Percentiles rank a stretch among this genome's conserved stretches.
These are phyloP conservation scores for Macaranga tanarius DNA, from an alignment of 441 rosid genomes.

Conservation along the genomic window DNA sequence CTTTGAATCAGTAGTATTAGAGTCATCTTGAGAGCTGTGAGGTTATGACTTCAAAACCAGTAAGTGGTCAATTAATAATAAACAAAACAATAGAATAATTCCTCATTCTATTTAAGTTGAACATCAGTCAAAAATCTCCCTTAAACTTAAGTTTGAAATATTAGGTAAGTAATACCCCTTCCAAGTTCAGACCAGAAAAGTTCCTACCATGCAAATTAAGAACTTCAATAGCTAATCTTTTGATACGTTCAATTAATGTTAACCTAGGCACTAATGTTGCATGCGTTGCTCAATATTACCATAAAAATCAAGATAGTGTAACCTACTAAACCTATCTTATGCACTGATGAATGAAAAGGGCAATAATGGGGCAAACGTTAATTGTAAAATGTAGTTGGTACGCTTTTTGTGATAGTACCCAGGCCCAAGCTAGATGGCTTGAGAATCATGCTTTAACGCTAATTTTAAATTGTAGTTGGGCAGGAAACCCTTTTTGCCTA, in stretches of 20 bases:
- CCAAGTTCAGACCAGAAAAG: not conserved
- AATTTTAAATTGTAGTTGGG: not conserved
- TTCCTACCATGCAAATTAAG: not conserved
- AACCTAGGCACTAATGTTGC: not conserved
- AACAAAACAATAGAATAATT: not conserved
- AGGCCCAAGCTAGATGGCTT: too few species aligned
- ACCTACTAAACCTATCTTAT: not conserved
- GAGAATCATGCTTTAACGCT: not conserved
- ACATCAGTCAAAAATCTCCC: too few species aligned
- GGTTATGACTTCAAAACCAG: not conserved
- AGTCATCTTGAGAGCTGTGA: too few species aligned
- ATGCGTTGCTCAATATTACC: not conserved
- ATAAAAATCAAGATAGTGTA: not conserved
- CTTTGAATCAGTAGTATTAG: too few species aligned
- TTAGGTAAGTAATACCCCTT: too few species aligned
- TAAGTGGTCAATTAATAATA: not conserved
- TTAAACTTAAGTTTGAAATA: too few species aligned
- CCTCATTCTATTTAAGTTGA: too few species aligned
- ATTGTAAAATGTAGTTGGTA: not conserved
- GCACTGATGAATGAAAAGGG: not conserved
- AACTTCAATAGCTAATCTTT: not conserved
- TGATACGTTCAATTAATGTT: not conserved
- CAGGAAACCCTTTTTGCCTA: too few species aligned
- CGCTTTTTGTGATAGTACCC: too few species aligned
- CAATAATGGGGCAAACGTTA: not conserved